Evolutionary conservation across 805 yeast species (phyloP).

Genomic region (Brettanomyces sp.): DNA sequence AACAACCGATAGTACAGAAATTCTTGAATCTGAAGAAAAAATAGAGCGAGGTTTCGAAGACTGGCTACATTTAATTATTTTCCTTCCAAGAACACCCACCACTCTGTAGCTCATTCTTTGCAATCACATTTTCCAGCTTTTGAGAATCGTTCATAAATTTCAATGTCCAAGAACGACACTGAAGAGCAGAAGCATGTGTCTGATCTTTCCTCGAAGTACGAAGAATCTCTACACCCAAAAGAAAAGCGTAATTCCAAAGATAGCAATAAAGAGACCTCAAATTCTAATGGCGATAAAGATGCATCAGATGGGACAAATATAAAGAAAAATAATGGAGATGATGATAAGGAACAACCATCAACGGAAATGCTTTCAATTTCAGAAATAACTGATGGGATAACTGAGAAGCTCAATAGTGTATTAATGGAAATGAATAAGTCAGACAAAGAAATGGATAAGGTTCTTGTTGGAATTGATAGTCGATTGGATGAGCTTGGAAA

Average conservation of each 20-base stretch:
- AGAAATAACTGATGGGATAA: slow-evolving; percentile 17
- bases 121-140: no score
- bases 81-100: no score
- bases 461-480: slow-evolving; percentile 14
- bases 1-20: no score
- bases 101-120: no score
- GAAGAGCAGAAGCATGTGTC: neutral
- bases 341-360: slow-evolving; percentile 2
- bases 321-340: neutral
- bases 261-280: neutral
- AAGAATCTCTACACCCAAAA: neutral
- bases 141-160: no score
- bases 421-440: slow-evolving; percentile 13
- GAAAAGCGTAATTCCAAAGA: neutral
- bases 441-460: slow-evolving; percentile 13
- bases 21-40: no score
- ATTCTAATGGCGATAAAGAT: neutral
- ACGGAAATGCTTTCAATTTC: slow-evolving; percentile 12
- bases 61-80: no score
- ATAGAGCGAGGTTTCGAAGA: no score
- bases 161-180: no score
- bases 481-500: slow-evolving; percentile 6
- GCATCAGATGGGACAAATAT: neutral
- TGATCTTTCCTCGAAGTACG: neutral
- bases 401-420: slow-evolving; percentile 13